Evolutionary conservation across 352 stramenopile species (phyloP), one percentile per base, ranked within the genome.

Genomic region (Phytophthora vignae): DNA sequence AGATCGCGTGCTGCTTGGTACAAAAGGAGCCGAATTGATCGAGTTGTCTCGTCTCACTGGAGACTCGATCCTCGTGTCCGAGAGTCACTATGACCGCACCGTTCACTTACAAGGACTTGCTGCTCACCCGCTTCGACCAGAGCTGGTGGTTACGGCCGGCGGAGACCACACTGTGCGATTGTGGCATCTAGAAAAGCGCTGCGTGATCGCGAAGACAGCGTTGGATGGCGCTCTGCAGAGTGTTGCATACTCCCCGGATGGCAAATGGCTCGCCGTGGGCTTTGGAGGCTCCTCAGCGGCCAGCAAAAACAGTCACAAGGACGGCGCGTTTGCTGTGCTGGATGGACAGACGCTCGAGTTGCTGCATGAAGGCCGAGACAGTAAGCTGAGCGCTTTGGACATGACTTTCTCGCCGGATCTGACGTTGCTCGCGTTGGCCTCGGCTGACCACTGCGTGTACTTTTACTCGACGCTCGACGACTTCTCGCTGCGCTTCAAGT

Each of bases 381-480:
- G 82, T 53, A 93, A 94, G 49, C 78, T 97, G 55, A 94, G 83
- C 62, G 84, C 98, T 25, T 59, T 82, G 5, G 87, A 92, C 55
- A 60, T 96, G 58, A 93, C 93, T 38, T 98, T 97, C 60, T 97
- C 90, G 4, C 92, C 92, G 0, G 90, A 98, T 62, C 70, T 91
- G 61, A 94, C 83, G 50, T 82, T 96, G 31, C 77, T 98, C 11
- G 95, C 90, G 11, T 69, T 98, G 8, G 91, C 82, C 2, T 85
- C 84, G 8, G 73, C 84, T 9, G 94, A 98, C 78, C 90, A 90
- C 68, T 87, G 83, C 59, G 92, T 98, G 29, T 98, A 98, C 77
- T 77, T 98, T 2, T 98, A 98, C 81, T 94, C 93, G 44, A 89
- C 91, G 8, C 81, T 93, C 6, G 87, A 97, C 65, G 84, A 64